Percentiles rank a stretch among this genome's conserved stretches.
Conservation (phyloP, 176 grass and related monocot genomes). For the Musa itinerans region DNA sequence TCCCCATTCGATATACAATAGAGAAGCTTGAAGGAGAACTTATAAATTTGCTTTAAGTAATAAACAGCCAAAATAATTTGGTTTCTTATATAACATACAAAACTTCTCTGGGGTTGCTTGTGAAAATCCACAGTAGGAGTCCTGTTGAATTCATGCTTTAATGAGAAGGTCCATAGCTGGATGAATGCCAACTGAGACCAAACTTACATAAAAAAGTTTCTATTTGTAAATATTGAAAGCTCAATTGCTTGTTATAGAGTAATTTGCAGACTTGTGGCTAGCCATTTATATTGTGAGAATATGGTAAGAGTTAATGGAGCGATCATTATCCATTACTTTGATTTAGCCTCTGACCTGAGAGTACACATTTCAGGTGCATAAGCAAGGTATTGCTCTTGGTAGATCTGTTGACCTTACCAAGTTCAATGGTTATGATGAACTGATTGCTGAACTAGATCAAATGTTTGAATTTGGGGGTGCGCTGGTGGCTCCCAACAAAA, state of each 20-base stretch:
- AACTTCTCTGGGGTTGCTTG: not conserved
- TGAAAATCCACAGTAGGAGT: not conserved
- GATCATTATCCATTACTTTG: not conserved
- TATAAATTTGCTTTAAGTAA: too few species aligned
- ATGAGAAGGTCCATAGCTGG: not conserved
- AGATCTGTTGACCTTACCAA: constrained; percentile 90
- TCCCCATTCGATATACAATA: too few species aligned
- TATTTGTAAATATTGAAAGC: not conserved
- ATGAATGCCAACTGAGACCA: not conserved
- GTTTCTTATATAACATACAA: too few species aligned
- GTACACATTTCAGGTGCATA: constrained; percentile 64
- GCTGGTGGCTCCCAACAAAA: constrained; percentile 46
- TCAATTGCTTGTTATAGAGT: not conserved
- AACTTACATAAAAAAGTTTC: not conserved
- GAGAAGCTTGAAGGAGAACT: too few species aligned
- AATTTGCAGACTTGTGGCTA: not conserved
- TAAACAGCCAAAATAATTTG: too few species aligned
- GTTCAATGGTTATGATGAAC: constrained; percentile 55
- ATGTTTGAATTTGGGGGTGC: constrained; percentile 93
- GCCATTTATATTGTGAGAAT: not conserved
- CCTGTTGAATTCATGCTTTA: not conserved
- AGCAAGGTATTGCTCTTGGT: constrained; percentile 89
- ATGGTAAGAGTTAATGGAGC: not conserved
- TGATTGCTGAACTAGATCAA: constrained; percentile 64
- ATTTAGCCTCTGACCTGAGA: not conserved